Evolutionary conservation across 495 filamentous ascomycete species (phyloP), one percentile per base, ranked within the genome.

Genomic region (Penicillium waksmanii): DNA sequence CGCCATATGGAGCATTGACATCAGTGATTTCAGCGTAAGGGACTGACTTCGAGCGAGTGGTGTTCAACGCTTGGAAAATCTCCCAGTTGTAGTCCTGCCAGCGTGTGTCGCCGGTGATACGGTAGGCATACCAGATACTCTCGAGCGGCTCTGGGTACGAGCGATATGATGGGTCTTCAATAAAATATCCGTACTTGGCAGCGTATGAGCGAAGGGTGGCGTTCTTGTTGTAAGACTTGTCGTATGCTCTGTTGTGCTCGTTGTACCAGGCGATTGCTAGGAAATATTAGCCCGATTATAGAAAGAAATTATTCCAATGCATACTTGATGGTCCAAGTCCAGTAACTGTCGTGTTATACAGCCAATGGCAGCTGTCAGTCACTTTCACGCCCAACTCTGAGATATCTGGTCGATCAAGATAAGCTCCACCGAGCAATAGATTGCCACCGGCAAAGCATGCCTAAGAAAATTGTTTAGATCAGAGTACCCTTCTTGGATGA

Each of bases 401-500:
- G 65, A 90, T 89, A 2, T 83, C 72, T 36, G 82, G 71, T 19
- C 76, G 65, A 18, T 77, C 69, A 15, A 92, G 82, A 4, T 84
- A 84, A 0, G 85, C 73, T 3, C 89, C 90, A 21, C 88, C 90
- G n/a, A 93, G 83, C 51, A 93, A 85, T 69, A 94, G 88, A 67
- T 87, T 92, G 6, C 90, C 90, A 18, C 87, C 89, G 53, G 84
- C 80, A 67, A 94, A 94, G 71, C 90, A 91, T 11, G 89, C 63
- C 53, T 77, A 72, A 44, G 70, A 65, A 17, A 31, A 9, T n/a
- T 15, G 8, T 27, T 10, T 46, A 54, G 82, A 62, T 2, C 6
- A 11, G 18, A 43, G 17, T 15, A 23, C 1, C 34, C 38, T n/a
- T 44, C 23, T 35, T 27, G 33, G 15, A 1, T 12, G 17, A n/a